Evolutionary conservation across 75 land plant species (phyloP), one percentile per base, ranked within the genome.

Genomic region (Cupressus sempervirens): DNA sequence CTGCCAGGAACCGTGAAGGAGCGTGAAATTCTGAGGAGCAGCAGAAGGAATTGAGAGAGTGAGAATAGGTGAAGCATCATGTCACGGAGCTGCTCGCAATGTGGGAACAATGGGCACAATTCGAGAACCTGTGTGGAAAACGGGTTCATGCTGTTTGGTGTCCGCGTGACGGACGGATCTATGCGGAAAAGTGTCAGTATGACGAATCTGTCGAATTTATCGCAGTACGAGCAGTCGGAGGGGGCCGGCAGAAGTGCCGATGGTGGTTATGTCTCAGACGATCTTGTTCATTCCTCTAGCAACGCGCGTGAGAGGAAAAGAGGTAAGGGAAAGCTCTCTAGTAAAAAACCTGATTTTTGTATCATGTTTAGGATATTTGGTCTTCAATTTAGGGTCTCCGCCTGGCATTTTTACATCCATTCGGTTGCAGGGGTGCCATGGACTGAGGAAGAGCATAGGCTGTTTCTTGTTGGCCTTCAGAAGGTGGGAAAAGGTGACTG

Each of bases 91-190:
- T 94, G 96, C 90, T 94, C 96, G 41, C 94, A 93, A 84, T 94
- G 96, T 82, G 96, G 96, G 9, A 90, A 91, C 83, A 91, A 91
- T 83, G 96, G 96, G n/a, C 96, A 94, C 85, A 94, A 94, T 83
- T 93, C 93, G 53, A 87, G 96, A 86, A 93, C 96, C 34, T 94
- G 96, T 80, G 62, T 41, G 62, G 79, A 26, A 26, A 84, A 81
- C 26, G 87, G 85, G 15, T 52, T 88, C 65, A 88, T 77, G 84
- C 85, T 92, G 41, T 92, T 92, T 52, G 93, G 93, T 0, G 93
- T 92, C 36, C 88, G 84, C 1, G 38, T 88, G 23, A 80, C 87
- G 26, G 84, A 79, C 53, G 80, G 76, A 58, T 52, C 87, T 54
- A 89, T 91, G 93, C 75, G 92, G 68, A 92, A 91, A 86, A 92